Percentiles rank a stretch among this genome's conserved stretches.
phyloP scores from a whole-genome alignment of 345 rosid genomes.

The Garcia nutans region DNA sequence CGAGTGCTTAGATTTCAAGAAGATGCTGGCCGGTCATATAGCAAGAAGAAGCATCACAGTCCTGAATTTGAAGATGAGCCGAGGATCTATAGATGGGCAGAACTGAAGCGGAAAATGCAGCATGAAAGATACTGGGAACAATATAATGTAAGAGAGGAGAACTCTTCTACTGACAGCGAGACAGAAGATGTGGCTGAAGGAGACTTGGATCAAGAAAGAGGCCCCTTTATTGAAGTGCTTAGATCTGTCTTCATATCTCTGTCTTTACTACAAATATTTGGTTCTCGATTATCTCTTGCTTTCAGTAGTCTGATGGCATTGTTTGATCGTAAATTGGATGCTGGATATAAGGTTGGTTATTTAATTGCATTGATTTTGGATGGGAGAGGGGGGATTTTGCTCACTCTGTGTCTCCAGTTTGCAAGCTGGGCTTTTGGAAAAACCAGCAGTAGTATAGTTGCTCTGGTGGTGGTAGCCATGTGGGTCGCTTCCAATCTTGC shows the following conservation, averaged over 20 bases:
- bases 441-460: slow-evolving; percentile 77
- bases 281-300: slow-evolving; percentile 58
- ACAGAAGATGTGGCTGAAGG: slow-evolving; percentile 40
- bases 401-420: slow-evolving; percentile 63
- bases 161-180: slow-evolving; percentile 28
- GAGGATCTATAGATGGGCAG: slow-evolving; percentile 60
- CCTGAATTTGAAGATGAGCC: slow-evolving; percentile 49
- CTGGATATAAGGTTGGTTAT: slow-evolving; percentile 81
- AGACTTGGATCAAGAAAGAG: slow-evolving; percentile 43
- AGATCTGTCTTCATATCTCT: slow-evolving; percentile 56
- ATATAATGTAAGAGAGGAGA: slow-evolving; percentile 27
- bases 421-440: slow-evolving; percentile 91
- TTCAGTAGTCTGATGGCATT: slow-evolving; percentile 62
- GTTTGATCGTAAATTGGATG: slow-evolving; percentile 67
- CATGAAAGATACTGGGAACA: slow-evolving; percentile 42
- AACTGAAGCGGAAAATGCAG: slow-evolving; percentile 49
- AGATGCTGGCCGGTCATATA: slow-evolving; percentile 32
- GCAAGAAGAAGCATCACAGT: slow-evolving; percentile 33
- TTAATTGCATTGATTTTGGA: slow-evolving; percentile 73
- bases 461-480: slow-evolving; percentile 60
- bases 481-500: slow-evolving; percentile 82
- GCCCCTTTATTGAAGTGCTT: slow-evolving; percentile 57
- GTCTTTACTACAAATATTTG: slow-evolving; percentile 54
- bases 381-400: slow-evolving; percentile 70
- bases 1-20: slow-evolving; percentile 45